Conservation (phyloP, 495 filamentous ascomycete species). For the Schizothecium vesticola region DNA sequence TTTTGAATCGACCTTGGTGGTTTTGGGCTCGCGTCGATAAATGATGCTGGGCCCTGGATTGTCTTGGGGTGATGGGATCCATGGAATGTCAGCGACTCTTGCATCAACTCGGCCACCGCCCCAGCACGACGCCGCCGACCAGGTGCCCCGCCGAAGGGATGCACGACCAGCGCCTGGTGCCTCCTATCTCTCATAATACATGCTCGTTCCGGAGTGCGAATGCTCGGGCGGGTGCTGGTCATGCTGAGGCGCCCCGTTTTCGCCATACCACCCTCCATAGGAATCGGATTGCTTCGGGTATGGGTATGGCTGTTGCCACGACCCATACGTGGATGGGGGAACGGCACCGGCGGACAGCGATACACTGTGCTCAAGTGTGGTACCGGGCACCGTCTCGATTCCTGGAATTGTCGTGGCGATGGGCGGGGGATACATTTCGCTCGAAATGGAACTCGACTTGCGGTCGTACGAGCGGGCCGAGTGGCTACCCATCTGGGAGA, state of each 20-base stretch:
- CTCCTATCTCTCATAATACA: slow-evolving; percentile 31
- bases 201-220: slow-evolving; percentile 21
- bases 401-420: slow-evolving; percentile 35
- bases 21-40: slow-evolving; percentile 5
- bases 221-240: slow-evolving; percentile 29
- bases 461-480: slow-evolving; percentile 32
- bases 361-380: slow-evolving; percentile 27
- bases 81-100: neutral
- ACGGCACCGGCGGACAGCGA: slow-evolving; percentile 40
- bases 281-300: slow-evolving; percentile 34
- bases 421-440: slow-evolving; percentile 35
- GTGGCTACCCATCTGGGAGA: slow-evolving; percentile 26
- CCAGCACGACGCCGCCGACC: neutral
- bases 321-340: slow-evolving; percentile 34
- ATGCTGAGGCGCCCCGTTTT: slow-evolving; percentile 26
- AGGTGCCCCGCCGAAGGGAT: neutral
- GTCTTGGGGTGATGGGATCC: neutral
- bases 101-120: neutral
- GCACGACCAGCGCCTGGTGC: neutral
- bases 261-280: slow-evolving; percentile 41
- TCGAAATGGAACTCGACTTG: slow-evolving; percentile 27
- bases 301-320: slow-evolving; percentile 42
- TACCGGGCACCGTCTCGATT: slow-evolving; percentile 33
- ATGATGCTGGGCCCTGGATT: neutral
- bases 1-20: neutral